Evolutionary conservation across 495 filamentous ascomycete species (phyloP).

Genomic region (Evernia prunastri): DNA sequence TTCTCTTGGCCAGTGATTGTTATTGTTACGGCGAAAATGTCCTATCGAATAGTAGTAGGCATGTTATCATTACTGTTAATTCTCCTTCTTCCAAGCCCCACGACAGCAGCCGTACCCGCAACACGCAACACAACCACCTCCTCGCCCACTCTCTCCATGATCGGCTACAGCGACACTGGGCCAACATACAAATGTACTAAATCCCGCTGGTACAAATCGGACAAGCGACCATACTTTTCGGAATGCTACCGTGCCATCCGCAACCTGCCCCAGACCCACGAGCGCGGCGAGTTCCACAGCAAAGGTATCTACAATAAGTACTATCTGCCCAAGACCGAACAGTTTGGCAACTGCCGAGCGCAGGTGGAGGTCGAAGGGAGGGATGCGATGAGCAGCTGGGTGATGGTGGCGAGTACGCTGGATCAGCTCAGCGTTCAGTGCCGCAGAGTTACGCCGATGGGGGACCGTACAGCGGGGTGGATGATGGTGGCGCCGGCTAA

Average conservation of each 20-base stretch:
- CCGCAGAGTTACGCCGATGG: not conserved
- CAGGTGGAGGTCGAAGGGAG: not conserved
- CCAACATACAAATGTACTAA: not conserved
- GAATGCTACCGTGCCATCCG: constrained; percentile 3
- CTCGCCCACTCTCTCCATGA: not conserved
- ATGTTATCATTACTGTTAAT: not conserved
- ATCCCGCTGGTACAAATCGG: not conserved
- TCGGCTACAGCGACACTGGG: not conserved
- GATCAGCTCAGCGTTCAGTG: not conserved
- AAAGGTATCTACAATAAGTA: not conserved
- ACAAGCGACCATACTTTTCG: not conserved
- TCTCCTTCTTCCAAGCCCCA: not conserved
- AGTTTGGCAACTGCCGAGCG: not conserved
- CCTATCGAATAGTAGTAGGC: not conserved
- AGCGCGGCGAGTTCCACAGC: not conserved
- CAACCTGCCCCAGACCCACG: not conserved
- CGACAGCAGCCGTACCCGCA: not conserved
- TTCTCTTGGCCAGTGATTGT: not conserved
- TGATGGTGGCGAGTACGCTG: not conserved
- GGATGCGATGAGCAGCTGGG: not conserved
- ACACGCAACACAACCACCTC: not conserved
- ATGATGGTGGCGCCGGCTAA: not conserved
- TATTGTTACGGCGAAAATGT: not conserved
- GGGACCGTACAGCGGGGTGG: not conserved
- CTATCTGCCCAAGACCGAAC: not conserved